Evolutionary conservation across 2,329 filamentous ascomycete species (phyloP).

Genomic region (Botrytis sinoallii): DNA sequence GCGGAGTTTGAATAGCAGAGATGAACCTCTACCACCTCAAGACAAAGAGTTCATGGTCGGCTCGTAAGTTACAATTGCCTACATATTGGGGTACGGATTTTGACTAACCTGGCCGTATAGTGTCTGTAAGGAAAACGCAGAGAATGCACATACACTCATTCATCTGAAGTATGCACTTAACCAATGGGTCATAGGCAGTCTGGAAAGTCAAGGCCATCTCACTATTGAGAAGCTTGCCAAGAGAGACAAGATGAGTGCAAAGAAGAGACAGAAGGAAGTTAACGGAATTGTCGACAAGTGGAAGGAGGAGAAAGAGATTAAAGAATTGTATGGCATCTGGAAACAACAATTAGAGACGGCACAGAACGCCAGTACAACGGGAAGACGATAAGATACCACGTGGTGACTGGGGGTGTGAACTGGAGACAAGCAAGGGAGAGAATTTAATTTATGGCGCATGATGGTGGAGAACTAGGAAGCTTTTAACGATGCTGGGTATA

Average conservation of each 20-base stretch:
- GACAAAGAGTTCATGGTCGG: conserved; percentile 52
- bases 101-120: conserved; percentile 21
- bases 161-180: conserved; percentile 78
- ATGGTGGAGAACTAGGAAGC: neutral
- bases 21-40: conserved; percentile 44
- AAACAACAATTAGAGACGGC: conserved; percentile 55
- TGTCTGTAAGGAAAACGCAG: conserved; percentile 61
- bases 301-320: conserved; percentile 56
- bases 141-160: conserved; percentile 66
- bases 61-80: conserved; percentile 37
- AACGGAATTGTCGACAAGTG: conserved; percentile 63
- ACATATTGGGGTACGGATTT: conserved; percentile 28
- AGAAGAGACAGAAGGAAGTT: conserved; percentile 57
- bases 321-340: conserved; percentile 62
- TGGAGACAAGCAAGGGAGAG: neutral
- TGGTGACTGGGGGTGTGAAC: neutral
- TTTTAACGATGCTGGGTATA: neutral
- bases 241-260: conserved; percentile 58
- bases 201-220: conserved; percentile 57
- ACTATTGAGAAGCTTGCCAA: conserved; percentile 55
- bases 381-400: neutral
- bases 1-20: conserved; percentile 46
- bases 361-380: conserved; percentile 35
- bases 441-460: neutral
- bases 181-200: conserved; percentile 63